phyloP scores from a whole-genome alignment of 352 stramenopile genomes.

The Hyaloperonospora brassicae region DNA sequence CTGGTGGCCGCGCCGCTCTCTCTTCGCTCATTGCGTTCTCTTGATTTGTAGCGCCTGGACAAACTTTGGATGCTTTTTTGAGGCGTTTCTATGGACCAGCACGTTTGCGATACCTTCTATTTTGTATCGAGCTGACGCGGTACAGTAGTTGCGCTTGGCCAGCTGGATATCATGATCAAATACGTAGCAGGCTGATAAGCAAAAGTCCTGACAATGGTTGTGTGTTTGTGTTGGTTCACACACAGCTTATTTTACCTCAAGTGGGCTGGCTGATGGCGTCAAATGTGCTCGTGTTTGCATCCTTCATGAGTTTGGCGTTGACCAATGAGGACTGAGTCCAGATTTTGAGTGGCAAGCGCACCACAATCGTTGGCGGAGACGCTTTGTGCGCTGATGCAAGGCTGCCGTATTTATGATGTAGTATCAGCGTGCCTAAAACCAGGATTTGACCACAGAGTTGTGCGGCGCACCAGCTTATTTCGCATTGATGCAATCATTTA shows the following conservation, averaged over 20 bases:
- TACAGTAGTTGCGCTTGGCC: constrained; percentile 18
- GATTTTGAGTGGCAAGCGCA: not conserved
- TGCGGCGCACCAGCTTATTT: too few relatives aligned
- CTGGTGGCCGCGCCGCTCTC: not conserved
- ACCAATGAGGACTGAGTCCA: constrained; percentile 28
- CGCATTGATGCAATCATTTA: too few relatives aligned
- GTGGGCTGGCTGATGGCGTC: constrained; percentile 54
- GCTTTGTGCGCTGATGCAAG: not conserved
- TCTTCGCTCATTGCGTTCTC: constrained; percentile 1
- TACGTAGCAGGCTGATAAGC: not conserved
- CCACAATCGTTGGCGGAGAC: too few relatives aligned
- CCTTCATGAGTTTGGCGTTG: constrained; percentile 47
- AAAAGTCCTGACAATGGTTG: constrained; percentile 1
- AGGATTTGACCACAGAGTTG: too few relatives aligned
- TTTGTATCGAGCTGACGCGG: constrained; percentile 55
- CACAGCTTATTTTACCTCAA: constrained; percentile 51
- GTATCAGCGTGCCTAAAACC: too few relatives aligned
- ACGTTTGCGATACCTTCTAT: constrained; percentile 55
- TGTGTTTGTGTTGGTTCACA: constrained; percentile 1
- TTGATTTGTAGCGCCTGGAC: constrained; percentile 27
- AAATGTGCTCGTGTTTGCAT: constrained; percentile 49
- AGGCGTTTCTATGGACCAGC: constrained; percentile 61
- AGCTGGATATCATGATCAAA: not conserved
- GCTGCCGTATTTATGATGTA: too few relatives aligned
- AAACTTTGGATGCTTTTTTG: constrained; percentile 69